These are phyloP conservation scores for Picochlorum sp. DNA, from an alignment of 139 green algal genomes.

Conservation along the genomic window DNA sequence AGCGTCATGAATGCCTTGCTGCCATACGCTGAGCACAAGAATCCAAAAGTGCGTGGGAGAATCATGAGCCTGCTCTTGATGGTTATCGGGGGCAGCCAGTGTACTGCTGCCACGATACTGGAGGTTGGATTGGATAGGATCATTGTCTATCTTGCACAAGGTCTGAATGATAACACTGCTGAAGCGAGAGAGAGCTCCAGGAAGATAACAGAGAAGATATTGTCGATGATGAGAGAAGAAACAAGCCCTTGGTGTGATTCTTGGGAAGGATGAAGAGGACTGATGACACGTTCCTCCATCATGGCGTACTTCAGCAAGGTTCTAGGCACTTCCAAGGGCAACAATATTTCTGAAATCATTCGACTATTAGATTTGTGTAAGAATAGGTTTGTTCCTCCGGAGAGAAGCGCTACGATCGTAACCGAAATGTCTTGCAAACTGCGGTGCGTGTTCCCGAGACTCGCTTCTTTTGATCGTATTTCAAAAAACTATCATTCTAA, in stretches of 20 bases:
- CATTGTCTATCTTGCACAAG: conserved; percentile 17
- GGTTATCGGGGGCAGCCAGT: conserved; percentile 8
- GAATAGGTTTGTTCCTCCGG: too few relatives aligned
- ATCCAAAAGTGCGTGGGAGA: conserved; percentile 39
- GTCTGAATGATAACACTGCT: conserved; percentile 53
- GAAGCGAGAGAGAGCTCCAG: conserved; percentile 42
- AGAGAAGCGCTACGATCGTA: too few relatives aligned
- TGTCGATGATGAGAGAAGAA: conserved; percentile 3
- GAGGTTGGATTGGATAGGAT: conserved; percentile 19
- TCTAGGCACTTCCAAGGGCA: conserved; percentile 5
- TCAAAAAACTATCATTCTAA: too few relatives aligned
- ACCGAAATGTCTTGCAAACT: too few relatives aligned
- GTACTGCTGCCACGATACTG: conserved; percentile 6
- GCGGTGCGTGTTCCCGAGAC: too few relatives aligned
- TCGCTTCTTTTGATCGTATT: too few relatives aligned
- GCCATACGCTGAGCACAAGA: conserved; percentile 49
- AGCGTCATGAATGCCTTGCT: conserved; percentile 25
- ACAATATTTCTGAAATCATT: not conserved
- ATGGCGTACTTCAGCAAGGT: conserved; percentile 1
- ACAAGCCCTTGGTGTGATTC: not conserved
- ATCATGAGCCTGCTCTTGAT: conserved; percentile 13
- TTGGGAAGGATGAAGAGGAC: conserved; percentile 3
- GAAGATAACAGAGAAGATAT: conserved; percentile 13
- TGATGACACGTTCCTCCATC: not conserved
- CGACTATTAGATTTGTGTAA: conserved; percentile 4